These are phyloP conservation scores for Aspergillus bertholletiae DNA, from an alignment of 495 filamentous ascomycete species.

Conservation along the genomic window DNA sequence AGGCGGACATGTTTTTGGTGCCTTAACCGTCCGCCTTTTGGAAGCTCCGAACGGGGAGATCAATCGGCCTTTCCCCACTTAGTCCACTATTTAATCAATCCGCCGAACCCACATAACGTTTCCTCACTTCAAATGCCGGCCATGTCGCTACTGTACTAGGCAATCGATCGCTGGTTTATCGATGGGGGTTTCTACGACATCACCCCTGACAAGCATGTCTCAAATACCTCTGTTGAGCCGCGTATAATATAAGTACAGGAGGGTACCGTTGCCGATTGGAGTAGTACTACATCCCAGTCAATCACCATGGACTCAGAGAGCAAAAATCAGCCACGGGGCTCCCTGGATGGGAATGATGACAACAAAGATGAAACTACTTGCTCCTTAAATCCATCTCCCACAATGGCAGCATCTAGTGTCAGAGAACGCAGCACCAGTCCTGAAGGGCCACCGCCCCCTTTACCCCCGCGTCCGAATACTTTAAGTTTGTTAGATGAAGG, in stretches of 20 bases:
- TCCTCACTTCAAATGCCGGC: not conserved
- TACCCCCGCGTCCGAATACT: conserved; percentile 64
- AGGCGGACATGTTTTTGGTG: conserved; percentile 15
- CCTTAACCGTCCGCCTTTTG: conserved; percentile 9
- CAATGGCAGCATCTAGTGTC: not conserved
- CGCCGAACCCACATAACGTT: not conserved
- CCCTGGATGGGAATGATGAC: conserved; percentile 7
- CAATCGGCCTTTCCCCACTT: not conserved
- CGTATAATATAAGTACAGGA: not conserved
- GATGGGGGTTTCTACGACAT: not conserved
- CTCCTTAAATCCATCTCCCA: conserved; percentile 1
- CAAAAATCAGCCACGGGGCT: conserved; percentile 3
- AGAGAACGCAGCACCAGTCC: conserved; percentile 25
- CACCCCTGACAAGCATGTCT: not conserved
- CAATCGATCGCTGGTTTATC: not conserved
- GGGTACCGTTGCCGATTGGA: not conserved
- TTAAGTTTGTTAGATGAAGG: conserved; percentile 41
- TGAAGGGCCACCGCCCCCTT: conserved; percentile 53
- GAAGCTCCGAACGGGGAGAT: conserved; percentile 3
- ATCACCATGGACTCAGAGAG: conserved; percentile 14
- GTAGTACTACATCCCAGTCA: not conserved
- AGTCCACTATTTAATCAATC: not conserved
- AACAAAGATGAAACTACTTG: conserved; percentile 9
- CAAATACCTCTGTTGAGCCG: not conserved
- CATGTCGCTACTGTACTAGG: not conserved